These are phyloP conservation scores for Saccharomyces hybrid DNA, from an alignment of 1,139 yeast species.

Conservation along the genomic window DNA sequence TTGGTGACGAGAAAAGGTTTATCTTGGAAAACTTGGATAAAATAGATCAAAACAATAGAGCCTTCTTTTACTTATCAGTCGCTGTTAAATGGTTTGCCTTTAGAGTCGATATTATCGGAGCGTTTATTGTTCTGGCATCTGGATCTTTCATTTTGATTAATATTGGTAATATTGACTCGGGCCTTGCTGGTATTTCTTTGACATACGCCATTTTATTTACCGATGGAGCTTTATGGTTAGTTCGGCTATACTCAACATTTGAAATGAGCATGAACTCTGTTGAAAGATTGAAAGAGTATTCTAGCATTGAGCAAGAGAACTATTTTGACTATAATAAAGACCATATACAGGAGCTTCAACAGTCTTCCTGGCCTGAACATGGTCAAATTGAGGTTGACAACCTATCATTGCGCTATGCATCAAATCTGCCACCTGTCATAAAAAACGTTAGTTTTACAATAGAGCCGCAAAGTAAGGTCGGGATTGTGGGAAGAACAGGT, in stretches of 20 bases:
- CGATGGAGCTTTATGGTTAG: constrained; percentile 40
- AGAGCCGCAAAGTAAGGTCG: constrained; percentile 30
- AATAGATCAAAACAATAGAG: constrained; percentile 56
- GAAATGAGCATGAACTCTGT: constrained; percentile 78
- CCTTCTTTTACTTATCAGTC: constrained; percentile 54
- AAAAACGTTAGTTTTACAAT: constrained; percentile 40
- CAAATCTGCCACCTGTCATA: constrained; percentile 58
- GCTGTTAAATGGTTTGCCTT: constrained; percentile 72
- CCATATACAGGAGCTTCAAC: constrained; percentile 38
- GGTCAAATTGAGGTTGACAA: constrained; percentile 49
- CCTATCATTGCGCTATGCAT: constrained; percentile 60
- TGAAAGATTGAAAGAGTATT: constrained; percentile 67
- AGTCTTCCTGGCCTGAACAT: constrained; percentile 43
- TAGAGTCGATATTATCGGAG: constrained; percentile 48
- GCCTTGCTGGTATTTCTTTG: constrained; percentile 65
- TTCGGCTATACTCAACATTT: constrained; percentile 48
- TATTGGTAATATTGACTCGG: constrained; percentile 50
- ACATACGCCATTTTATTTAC: constrained; percentile 51
- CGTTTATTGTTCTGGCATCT: constrained; percentile 35
- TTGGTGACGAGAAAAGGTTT: constrained; percentile 42
- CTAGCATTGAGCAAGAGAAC: constrained; percentile 55
- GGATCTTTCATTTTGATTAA: constrained; percentile 49
- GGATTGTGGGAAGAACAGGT: too few species aligned
- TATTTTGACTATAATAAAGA: constrained; percentile 37
- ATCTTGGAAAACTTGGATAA: constrained; percentile 38